Evolutionary conservation across 768 basidiomycete genomes (phyloP), one percentile per base, ranked within the genome.

Genomic region (Leccinum disarticulatum): DNA sequence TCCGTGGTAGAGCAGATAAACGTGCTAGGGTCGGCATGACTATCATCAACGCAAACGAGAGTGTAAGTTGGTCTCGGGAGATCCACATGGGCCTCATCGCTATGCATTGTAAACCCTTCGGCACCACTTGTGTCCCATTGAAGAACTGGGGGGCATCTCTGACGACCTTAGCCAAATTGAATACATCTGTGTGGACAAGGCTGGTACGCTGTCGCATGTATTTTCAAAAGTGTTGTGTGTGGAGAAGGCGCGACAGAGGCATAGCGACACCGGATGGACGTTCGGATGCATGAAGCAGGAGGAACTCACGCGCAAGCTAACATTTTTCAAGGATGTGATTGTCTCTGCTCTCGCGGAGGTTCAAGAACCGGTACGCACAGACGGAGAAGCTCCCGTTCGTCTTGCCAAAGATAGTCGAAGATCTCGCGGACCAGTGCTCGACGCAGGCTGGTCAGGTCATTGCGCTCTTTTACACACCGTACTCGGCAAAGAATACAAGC

Each of bases 141-240:
- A 22, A 22, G 22, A 22, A 22, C 22, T 22, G 22, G 22, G 25
- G 25, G 25, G 25, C 25, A 3, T 25, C 25, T 25, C 25, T 25
- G 25, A 25, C 3, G 25, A 25, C 88, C 38, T 88, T 88, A 2
- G 25, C 25, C 72, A 87, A 96, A 98, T 98, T 74, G 95, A 97
- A 78, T 98, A 95, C 73, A 80, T 90, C 69, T 90, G 90, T 70
- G 93, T 90, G 10, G 93, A 95, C 81, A 96, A 96, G 80, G 95
- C 95, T 0, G 94, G 93, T 19, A 99, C 96, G 7, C 86, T 99
- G 51, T 98, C 96, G 0, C 95, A 98, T 98, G 96, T 94, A 95
- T 77, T 98, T 97, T 77, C 93, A 97, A 73, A 95, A 91, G 71
- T 1, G 76, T 91, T 3, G 70, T 85, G 1, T 98, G 97, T 68